Conservation (phyloP, 306 rosid species). For the Glycine soja region DNA sequence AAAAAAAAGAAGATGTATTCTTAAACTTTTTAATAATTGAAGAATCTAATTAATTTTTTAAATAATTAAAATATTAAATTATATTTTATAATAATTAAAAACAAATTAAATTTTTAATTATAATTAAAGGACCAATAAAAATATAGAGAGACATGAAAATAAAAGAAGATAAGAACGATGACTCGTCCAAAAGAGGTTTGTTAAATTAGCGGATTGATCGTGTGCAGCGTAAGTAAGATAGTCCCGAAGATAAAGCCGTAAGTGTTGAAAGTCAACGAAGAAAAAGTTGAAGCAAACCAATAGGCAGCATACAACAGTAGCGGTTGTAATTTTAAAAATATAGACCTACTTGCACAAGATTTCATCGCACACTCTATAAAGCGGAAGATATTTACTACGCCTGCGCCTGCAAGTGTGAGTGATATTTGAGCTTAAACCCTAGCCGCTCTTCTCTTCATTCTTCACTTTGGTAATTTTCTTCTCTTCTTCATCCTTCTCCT, state of each 20-base stretch:
- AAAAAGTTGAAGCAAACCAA: neutral
- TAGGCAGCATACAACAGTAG: neutral
- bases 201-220: neutral
- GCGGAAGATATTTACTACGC: neutral
- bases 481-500: neutral
- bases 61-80: too few relatives aligned
- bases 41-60: too few relatives aligned
- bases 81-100: too few relatives aligned
- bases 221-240: neutral
- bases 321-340: neutral
- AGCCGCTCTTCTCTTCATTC: slow-evolving; percentile 52
- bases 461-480: slow-evolving; percentile 48
- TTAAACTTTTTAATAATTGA: too few relatives aligned
- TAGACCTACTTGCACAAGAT: slow-evolving; percentile 16
- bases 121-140: too few relatives aligned
- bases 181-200: too few relatives aligned
- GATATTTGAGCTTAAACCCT: slow-evolving; percentile 63
- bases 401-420: too few relatives aligned
- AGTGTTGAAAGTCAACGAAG: slow-evolving; percentile 9
- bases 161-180: too few relatives aligned
- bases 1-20: too few relatives aligned
- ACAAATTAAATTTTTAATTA: too few relatives aligned
- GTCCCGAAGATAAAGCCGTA: too few relatives aligned
- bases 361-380: slow-evolving; percentile 23
- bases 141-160: too few relatives aligned